phyloP scores from a whole-genome alignment of 2,329 filamentous ascomycete species.

The Tolypocladium amazonense region DNA sequence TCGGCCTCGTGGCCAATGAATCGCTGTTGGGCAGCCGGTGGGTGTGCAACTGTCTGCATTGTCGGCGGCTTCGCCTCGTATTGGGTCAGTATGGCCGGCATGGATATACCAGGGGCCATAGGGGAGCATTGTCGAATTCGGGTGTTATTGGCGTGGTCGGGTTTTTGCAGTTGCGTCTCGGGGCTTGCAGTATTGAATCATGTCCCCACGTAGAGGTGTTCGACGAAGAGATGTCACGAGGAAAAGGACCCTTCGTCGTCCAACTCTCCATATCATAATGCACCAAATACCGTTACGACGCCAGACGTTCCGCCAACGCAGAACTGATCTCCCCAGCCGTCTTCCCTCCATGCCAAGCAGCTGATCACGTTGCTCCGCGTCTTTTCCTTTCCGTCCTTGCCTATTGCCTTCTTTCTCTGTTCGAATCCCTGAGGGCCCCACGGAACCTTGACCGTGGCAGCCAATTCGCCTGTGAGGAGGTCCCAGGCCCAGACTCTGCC shows the following conservation, averaged over 20 bases:
- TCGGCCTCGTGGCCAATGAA: conserved; percentile 6
- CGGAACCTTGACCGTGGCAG: conserved; percentile 49
- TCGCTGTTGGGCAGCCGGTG: neutral
- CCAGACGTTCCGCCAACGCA: conserved; percentile 56
- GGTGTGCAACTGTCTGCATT: neutral
- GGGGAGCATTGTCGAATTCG: neutral
- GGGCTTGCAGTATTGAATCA: neutral
- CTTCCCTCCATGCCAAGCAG: conserved; percentile 52
- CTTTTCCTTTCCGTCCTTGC: conserved; percentile 50
- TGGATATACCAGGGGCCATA: neutral
- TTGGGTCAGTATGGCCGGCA: neutral
- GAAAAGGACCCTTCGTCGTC: neutral
- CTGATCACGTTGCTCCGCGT: conserved; percentile 48
- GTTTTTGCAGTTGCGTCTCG: neutral
- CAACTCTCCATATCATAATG: conserved; percentile 14
- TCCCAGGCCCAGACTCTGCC: conserved; percentile 76
- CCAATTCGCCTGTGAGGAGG: conserved; percentile 59
- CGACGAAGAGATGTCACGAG: neutral
- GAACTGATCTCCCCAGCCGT: conserved; percentile 53
- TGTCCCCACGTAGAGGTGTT: neutral
- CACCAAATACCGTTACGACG: conserved; percentile 52
- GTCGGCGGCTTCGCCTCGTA: neutral
- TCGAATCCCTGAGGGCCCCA: conserved; percentile 43
- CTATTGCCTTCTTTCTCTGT: conserved; percentile 40
- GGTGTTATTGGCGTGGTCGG: conserved; percentile 3